Evolutionary conservation across 371 early-diverging fungal species (phyloP), one percentile per base, ranked within the genome.

Genomic region (Apophysomyces variabilis): DNA sequence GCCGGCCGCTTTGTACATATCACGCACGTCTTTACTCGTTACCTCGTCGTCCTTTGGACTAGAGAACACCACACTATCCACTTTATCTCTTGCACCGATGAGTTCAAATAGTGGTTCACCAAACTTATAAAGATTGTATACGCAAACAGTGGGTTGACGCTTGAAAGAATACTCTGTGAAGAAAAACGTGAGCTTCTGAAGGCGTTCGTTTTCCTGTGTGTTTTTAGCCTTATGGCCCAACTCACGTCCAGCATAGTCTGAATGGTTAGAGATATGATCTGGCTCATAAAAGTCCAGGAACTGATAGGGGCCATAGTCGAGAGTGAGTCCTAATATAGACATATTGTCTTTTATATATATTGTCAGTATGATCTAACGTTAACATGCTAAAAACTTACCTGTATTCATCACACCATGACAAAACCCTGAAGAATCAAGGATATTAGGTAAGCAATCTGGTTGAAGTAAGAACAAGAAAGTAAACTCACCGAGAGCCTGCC

Each of bases 321-420:
- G 79, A 3, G 97, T 95, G 8, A 94, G 67, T 50, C 84, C 89
- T 37, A 93, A 67, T 0, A 95, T 76, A 3, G 94, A 93, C 93
- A 95, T 93, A 64, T 95, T 95, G 69, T 95, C 94, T 67, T 26
- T 26, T 13, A 4, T 7, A 57, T 54, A n/a, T 1, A 13, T 18
- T 9, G 0, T 41, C 35, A 32, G 54, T 61, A 35, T 7, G 13
- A 32, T 7, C 11, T 0, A n/a, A 9, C 18, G 16, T 13, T 16
- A 38, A n/a, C 2, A 57, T 6, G 5, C 5, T 18, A 58, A 13
- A 6, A 7, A 46, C 60, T 32, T 57, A 61, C 67, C 69, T 0
- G 95, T 95, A 71, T 95, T 95, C 89, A 96, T 87, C 0, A 94
- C 94, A 13, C 95, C 95, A 65, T 94, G 94, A 72, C 92, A 92